Evolutionary conservation across 495 filamentous ascomycete genomes (phyloP), one percentile per base, ranked within the genome.

Genomic region (Penicillium turbatum): DNA sequence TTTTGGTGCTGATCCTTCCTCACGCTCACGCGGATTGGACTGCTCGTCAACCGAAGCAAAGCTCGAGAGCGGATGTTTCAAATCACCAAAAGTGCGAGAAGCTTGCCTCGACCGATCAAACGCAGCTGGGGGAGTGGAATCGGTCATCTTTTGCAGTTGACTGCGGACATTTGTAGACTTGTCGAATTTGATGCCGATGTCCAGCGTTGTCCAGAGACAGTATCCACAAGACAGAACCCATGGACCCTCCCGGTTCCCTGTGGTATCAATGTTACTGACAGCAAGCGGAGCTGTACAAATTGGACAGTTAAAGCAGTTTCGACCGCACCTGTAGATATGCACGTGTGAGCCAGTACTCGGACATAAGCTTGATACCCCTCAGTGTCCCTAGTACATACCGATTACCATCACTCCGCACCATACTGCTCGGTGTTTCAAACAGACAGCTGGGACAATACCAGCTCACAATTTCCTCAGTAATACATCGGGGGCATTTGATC

Each of bases 371-470:
- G 15, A 5, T 5, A 15, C 3, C 5, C 13, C n/a, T 15, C 15
- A 24, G 16, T n/a, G 17, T 21, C 44, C n/a, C 3, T 27, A 35
- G 9, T 37, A 71, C 83, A 42, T 79, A 96, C 92, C 92, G 82
- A 66, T 95, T 95, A 11, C 91, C 92, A 62, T 98, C 95, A 58
- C 82, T 87, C 72, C 89, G 90, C 29, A 97, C 82, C 67, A 86
- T 87, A 62, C 86, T 91, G 64, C 86, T 92, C 9, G 92, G 89
- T 31, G 93, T 90, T 71, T 98, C 93, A 61, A 97, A 97, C 51
- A 97, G 69, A 69, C 93, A 98, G 66, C 80, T 91, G n/a, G 93
- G 93, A 65, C 93, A 98, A 63, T 87, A 98, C 79, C 87, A 96
- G 54, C 86, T 90, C 43, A 95, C 84, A 37, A 96, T 88, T 71